These are phyloP conservation scores for Plicaturopsis crispa DNA, from an alignment of 768 basidiomycete species.

Conservation along the genomic window DNA sequence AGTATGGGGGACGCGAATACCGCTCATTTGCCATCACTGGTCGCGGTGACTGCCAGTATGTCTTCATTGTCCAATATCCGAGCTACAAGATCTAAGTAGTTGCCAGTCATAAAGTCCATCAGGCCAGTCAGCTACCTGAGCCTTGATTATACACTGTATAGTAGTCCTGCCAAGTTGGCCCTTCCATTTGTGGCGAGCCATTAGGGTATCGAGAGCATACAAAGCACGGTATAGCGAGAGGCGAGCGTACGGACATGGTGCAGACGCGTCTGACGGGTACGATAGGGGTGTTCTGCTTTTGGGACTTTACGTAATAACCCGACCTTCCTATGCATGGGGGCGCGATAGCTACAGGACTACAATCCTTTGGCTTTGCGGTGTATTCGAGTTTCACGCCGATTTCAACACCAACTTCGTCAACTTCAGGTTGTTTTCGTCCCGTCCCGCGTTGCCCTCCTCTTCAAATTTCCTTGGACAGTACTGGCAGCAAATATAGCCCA, in stretches of 20 bases:
- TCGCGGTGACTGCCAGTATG: conserved; percentile 2
- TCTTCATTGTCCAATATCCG: conserved; percentile 6
- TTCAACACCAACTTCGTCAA: no score
- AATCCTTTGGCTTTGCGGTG: no score
- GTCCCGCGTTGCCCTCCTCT: no score
- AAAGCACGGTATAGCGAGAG: no score
- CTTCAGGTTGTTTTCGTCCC: no score
- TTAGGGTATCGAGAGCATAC: no score
- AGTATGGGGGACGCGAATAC: conserved; percentile 4
- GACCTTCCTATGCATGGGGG: not conserved
- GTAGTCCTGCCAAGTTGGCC: not conserved
- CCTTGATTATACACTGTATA: not conserved
- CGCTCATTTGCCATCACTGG: conserved; percentile 5
- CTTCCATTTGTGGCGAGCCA: not conserved
- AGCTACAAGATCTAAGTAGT: not conserved
- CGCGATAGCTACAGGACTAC: not conserved
- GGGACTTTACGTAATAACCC: not conserved
- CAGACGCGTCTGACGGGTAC: no score
- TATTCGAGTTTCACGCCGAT: no score
- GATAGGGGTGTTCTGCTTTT: not conserved
- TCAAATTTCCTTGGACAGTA: no score
- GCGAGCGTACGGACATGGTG: no score
- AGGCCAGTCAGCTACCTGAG: conserved; percentile 1
- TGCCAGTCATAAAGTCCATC: conserved; percentile 4
- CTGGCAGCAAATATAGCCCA: no score